Conservation (phyloP, 768 basidiomycete genomes). For the Sarcomyxa edulis region DNA sequence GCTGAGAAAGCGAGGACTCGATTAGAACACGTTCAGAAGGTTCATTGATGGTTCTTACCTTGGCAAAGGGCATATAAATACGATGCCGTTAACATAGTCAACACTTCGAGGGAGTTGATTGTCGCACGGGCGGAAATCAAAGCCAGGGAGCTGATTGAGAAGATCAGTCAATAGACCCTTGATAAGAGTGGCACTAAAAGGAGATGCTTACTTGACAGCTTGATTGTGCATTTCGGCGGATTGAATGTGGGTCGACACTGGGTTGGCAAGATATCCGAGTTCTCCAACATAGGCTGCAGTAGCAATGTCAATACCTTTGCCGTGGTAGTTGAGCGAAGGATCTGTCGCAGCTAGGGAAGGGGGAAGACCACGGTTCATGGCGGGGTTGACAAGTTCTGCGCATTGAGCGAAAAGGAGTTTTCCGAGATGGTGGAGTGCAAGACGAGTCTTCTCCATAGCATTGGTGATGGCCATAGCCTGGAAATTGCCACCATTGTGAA, state of each 20-base stretch:
- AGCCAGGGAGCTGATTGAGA: constrained; percentile 42
- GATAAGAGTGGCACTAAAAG: background rate
- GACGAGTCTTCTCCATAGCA: constrained; percentile 85
- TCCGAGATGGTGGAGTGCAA: constrained; percentile 64
- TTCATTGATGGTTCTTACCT: constrained; percentile 22
- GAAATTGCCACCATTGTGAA: constrained; percentile 86
- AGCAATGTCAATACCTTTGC: constrained; percentile 77
- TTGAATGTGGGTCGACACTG: constrained; percentile 77
- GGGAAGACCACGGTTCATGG: constrained; percentile 75
- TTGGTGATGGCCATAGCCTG: constrained; percentile 75
- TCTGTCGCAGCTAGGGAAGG: constrained; percentile 71
- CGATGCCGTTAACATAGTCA: constrained; percentile 62
- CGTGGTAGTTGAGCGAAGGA: constrained; percentile 73
- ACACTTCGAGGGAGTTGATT: constrained; percentile 61
- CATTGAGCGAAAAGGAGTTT: constrained; percentile 67
- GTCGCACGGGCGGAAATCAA: constrained; percentile 75
- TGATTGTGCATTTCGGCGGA: constrained; percentile 87
- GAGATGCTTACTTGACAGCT: constrained; percentile 63
- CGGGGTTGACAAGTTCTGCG: constrained; percentile 74
- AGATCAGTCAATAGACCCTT: background rate
- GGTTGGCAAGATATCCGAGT: constrained; percentile 71
- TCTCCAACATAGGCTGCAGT: constrained; percentile 78
- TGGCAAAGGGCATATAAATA: constrained; percentile 73
- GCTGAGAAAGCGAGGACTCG: constrained; percentile 29
- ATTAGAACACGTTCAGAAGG: background rate